These are phyloP conservation scores for Leccinum incarnatum DNA, from an alignment of 768 basidiomycete genomes.

Conservation along the genomic window DNA sequence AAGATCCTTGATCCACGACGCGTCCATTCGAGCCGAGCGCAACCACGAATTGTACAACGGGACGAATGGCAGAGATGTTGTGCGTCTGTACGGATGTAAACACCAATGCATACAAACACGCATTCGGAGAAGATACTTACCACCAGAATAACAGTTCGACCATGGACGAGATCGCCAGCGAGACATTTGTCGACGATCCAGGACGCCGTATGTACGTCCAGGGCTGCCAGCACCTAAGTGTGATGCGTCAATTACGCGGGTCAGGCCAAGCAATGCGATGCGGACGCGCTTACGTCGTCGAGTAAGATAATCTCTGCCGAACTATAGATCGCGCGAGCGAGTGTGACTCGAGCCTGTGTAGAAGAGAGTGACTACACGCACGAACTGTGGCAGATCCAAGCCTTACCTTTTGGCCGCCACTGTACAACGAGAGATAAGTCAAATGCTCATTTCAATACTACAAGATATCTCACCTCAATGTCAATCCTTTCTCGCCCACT, in stretches of 20 bases:
- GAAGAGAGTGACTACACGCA: neutral
- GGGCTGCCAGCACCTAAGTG: neutral
- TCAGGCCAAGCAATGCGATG: neutral
- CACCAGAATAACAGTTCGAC: conserved; percentile 6
- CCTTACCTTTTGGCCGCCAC: conserved; percentile 2
- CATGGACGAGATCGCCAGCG: neutral
- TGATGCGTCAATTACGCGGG: neutral
- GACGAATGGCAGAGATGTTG: neutral
- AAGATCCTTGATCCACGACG: neutral
- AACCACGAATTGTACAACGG: neutral
- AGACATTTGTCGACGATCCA: conserved; percentile 4
- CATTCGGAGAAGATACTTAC: neutral
- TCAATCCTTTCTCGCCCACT: conserved; percentile 3
- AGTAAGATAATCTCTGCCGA: neutral
- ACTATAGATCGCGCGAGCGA: conserved; percentile 2
- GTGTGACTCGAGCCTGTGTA: conserved; percentile 1
- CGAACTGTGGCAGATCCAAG: too few relatives aligned
- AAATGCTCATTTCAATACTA: neutral
- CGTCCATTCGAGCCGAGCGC: neutral
- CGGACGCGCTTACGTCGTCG: too few relatives aligned
- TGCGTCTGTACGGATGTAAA: neutral
- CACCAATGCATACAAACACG: neutral
- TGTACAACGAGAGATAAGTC: neutral
- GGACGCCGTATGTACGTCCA: conserved; percentile 1
- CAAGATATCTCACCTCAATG: neutral